Conservation (phyloP, 257 asterid species). For the Salvia hispanica region DNA sequence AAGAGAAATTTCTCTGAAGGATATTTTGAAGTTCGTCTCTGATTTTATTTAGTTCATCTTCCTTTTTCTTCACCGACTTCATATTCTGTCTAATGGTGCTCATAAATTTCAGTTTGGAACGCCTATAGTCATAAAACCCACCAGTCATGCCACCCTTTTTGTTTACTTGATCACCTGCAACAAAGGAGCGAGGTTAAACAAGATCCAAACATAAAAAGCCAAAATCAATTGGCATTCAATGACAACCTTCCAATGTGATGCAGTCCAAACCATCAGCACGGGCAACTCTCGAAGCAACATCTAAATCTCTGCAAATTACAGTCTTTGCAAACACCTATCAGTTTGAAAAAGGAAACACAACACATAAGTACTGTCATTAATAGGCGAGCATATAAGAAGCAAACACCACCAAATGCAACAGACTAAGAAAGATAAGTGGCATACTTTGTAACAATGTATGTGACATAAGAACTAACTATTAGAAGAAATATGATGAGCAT, state of each 20-base stretch:
- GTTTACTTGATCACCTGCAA: slow-evolving; percentile 96
- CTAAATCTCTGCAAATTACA: slow-evolving; percentile 90
- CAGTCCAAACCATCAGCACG: slow-evolving; percentile 89
- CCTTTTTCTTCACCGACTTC: slow-evolving; percentile 51
- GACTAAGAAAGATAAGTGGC: slow-evolving; percentile 10
- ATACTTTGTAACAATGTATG: slow-evolving; percentile 9
- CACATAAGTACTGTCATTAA: slow-evolving; percentile 23
- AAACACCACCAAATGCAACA: slow-evolving; percentile 20
- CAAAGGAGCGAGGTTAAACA: slow-evolving; percentile 26
- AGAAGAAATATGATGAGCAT: neutral
- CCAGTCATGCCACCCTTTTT: slow-evolving; percentile 99
- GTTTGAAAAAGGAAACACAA: slow-evolving; percentile 30
- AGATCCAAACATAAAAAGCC: slow-evolving; percentile 21
- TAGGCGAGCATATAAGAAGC: slow-evolving; percentile 16
- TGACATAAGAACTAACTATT: neutral
- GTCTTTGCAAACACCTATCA: slow-evolving; percentile 87
- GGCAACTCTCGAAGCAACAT: slow-evolving; percentile 94
- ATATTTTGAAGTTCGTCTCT: slow-evolving; percentile 78
- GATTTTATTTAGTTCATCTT: slow-evolving; percentile 63
- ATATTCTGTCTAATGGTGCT: slow-evolving; percentile 64
- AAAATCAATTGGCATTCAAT: slow-evolving; percentile 33
- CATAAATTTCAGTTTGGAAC: slow-evolving; percentile 84
- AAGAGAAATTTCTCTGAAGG: slow-evolving; percentile 46
- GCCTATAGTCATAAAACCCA: slow-evolving; percentile 90
- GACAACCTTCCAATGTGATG: slow-evolving; percentile 88